phyloP scores from a whole-genome alignment of 176 grass and related monocot species.

The Eremochloa ophiuroides region DNA sequence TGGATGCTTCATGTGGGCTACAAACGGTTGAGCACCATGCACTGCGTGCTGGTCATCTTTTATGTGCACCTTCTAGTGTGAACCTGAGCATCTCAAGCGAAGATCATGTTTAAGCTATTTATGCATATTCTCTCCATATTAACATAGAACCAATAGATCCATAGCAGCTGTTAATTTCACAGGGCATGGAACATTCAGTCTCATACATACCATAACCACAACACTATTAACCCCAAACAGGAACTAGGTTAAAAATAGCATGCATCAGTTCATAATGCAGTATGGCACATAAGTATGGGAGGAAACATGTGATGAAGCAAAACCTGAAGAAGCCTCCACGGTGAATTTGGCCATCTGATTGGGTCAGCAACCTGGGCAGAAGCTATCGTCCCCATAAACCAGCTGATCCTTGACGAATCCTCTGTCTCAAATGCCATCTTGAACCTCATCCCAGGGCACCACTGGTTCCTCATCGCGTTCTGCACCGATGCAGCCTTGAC shows the following conservation, averaged over 20 bases:
- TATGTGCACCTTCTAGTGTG: neutral
- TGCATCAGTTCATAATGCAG: neutral
- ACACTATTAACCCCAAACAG: neutral
- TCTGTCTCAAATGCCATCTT: slow-evolving; percentile 77
- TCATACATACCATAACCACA: neutral
- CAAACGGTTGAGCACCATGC: neutral
- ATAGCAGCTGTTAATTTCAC: neutral
- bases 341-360: slow-evolving; percentile 53
- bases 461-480: slow-evolving; percentile 56
- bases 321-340: slow-evolving; percentile 71
- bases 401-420: slow-evolving; percentile 75
- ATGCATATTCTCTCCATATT: neutral
- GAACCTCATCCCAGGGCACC: slow-evolving; percentile 71
- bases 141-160: neutral
- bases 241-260: neutral
- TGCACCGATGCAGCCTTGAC: slow-evolving; percentile 45
- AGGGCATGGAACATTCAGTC: neutral
- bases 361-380: slow-evolving; percentile 59
- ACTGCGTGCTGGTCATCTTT: neutral
- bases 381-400: slow-evolving; percentile 70
- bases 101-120: neutral
- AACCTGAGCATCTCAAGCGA: slow-evolving; percentile 2
- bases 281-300: neutral
- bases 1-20: neutral
- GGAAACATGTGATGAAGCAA: neutral